A percentile compares a stretch with the other conserved stretches of the same genome.
Evolutionary conservation across 2,329 filamentous ascomycete species (phyloP).

Genomic region (Colletotrichum gigasporum): DNA sequence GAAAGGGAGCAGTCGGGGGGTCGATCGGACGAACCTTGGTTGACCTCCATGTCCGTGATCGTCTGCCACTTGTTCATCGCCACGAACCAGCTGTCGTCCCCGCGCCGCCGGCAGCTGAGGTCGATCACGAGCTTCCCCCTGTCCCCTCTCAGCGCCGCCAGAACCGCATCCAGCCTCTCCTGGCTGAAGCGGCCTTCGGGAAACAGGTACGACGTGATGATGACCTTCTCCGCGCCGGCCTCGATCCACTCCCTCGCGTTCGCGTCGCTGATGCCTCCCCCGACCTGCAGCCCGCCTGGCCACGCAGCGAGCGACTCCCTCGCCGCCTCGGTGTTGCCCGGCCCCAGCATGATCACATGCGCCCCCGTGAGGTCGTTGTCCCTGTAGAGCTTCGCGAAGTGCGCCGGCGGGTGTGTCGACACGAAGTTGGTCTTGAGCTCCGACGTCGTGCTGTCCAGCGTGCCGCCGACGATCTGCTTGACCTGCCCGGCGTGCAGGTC

Average conservation of each 20-base stretch:
- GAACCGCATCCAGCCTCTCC: slow-evolving; percentile 76
- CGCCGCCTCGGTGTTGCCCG: slow-evolving; percentile 84
- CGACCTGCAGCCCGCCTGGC: slow-evolving; percentile 85
- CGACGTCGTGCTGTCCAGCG: slow-evolving; percentile 73
- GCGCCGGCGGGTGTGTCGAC: slow-evolving; percentile 80
- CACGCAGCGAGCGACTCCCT: slow-evolving; percentile 80
- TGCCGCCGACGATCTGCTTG: slow-evolving; percentile 98
- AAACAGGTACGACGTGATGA: slow-evolving; percentile 96
- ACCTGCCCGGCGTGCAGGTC: slow-evolving; percentile 97
- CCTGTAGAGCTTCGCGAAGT: slow-evolving; percentile 86
- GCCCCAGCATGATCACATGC: slow-evolving; percentile 96
- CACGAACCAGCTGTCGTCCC: slow-evolving; percentile 84
- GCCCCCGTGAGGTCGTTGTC: slow-evolving; percentile 79
- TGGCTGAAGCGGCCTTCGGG: slow-evolving; percentile 85
- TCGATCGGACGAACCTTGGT: slow-evolving; percentile 70
- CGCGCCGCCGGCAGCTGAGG: slow-evolving; percentile 85
- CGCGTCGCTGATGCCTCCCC: slow-evolving; percentile 88
- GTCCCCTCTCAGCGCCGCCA: slow-evolving; percentile 77
- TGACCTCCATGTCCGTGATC: slow-evolving; percentile 95
- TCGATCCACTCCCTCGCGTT: slow-evolving; percentile 91
- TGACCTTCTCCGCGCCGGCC: slow-evolving; percentile 90
- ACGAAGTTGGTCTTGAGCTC: slow-evolving; percentile 92
- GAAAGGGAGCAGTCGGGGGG: background rate
- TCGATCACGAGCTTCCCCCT: slow-evolving; percentile 90
- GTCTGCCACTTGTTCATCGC: slow-evolving; percentile 99